Base-by-base conservation (phyloP, 2,329 filamentous ascomycete species). In the Mariannaea sp. region DNA sequence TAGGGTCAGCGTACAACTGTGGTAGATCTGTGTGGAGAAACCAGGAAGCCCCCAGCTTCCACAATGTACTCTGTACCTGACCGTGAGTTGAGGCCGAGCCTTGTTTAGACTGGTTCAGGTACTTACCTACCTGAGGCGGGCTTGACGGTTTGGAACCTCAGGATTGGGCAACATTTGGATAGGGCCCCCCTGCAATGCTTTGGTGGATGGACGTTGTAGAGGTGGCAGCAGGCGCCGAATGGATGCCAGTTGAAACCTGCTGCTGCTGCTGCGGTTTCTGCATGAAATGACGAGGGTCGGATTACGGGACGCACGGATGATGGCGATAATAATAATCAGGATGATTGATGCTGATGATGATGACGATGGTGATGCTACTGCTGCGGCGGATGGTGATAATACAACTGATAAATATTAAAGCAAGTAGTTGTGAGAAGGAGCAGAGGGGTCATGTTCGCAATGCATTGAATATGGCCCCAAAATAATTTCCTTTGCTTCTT, bases 31-130 rank as follows among this genome's bases (percentile, higher is more conserved):
- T 45, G 33, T 6, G 6, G 33, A 40, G 8, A 8, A 24, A 24
- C 22, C 22, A 8, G 16, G 59, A n/a, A 32, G 62, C 65, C 62
- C 52, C 51, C 2, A 16, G 32, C 35, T 22, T 43, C 52, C 45
- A 44, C 38, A 39, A 29, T 52, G 44, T 65, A 65, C 62, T 46
- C 24, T 52, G 44, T 65, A 65, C 62, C 46, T 62, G 50, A 60
- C 49, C 51, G 62, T 61, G 57, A 59, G 59, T 36, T 57, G 48
- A 33, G 47, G 50, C 48, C 53, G 53, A 50, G 49, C 38, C 43
- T 35, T 50, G 36, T 42, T 61, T 64, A 65, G 61, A 56, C 59
- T 65, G 59, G 62, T 65, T 66, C 63, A 66, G 61, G 63, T 66
- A n/a, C n/a, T n/a, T n/a, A n/a, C n/a, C n/a, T n/a, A n/a, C n/a